These are phyloP conservation scores for Psidium friedrichsthalianum DNA, from an alignment of 345 rosid genomes.

Conservation along the genomic window DNA sequence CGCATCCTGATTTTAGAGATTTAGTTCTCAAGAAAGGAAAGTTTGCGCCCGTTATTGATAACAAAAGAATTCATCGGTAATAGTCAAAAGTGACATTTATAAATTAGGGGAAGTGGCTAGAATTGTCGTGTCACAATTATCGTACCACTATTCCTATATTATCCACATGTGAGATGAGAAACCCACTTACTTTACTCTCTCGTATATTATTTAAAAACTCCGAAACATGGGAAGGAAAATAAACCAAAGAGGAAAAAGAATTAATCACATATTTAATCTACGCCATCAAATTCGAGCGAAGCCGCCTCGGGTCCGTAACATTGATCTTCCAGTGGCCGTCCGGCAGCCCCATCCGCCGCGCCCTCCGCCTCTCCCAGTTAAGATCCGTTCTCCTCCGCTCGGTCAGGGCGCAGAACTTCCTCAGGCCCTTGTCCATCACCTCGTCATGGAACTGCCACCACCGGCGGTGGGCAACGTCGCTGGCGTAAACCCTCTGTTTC, in stretches of 20 bases:
- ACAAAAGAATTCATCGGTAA: neutral
- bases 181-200: neutral
- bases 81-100: neutral
- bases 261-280: neutral
- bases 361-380: slow-evolving; percentile 65
- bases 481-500: slow-evolving; percentile 58
- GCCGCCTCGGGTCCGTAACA: slow-evolving; percentile 64
- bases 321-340: slow-evolving; percentile 72
- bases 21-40: neutral
- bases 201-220: neutral
- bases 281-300: neutral
- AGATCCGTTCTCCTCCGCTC: slow-evolving; percentile 51
- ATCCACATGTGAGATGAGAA: neutral
- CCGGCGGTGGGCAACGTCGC: slow-evolving; percentile 68
- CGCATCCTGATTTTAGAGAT: neutral
- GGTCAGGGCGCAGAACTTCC: slow-evolving; percentile 58
- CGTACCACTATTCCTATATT: neutral
- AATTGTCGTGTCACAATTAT: neutral
- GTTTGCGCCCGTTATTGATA: neutral
- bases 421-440: slow-evolving; percentile 46
- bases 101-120: neutral
- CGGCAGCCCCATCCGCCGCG: slow-evolving; percentile 27
- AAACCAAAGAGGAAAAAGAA: neutral
- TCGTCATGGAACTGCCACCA: slow-evolving; percentile 81
- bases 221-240: neutral